These are phyloP conservation scores for Moelleriella libera DNA, from an alignment of 2,329 filamentous ascomycete species.

Conservation along the genomic window DNA sequence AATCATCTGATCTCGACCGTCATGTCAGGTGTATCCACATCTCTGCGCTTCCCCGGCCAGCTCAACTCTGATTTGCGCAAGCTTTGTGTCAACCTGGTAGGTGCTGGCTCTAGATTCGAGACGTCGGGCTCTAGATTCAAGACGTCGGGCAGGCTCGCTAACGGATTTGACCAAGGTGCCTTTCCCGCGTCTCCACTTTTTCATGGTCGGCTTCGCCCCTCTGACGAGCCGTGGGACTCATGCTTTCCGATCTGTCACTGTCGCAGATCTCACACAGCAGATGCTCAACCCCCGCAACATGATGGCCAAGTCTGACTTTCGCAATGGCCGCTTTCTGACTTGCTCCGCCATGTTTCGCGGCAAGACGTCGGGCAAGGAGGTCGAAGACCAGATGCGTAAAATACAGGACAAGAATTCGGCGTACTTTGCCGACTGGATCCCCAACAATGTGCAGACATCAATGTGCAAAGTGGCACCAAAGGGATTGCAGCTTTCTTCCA, in stretches of 20 bases:
- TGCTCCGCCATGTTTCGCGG: slow-evolving; percentile 99
- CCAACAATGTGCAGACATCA: slow-evolving; percentile 99
- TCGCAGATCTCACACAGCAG: slow-evolving; percentile 97
- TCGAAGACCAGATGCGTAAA: slow-evolving; percentile 99
- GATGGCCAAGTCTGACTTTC: slow-evolving; percentile 99
- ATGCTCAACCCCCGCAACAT: slow-evolving; percentile 99
- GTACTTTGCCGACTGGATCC: slow-evolving; percentile 99
- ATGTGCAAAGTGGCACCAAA: slow-evolving; percentile 97
- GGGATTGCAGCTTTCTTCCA: slow-evolving; percentile 96
- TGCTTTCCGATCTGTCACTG: slow-evolving; percentile 93
- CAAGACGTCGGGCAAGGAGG: slow-evolving; percentile 99
- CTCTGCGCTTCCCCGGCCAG: slow-evolving; percentile 97
- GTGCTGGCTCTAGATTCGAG: background rate
- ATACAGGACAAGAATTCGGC: slow-evolving; percentile 99
- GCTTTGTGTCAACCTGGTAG: slow-evolving; percentile 84
- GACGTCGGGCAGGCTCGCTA: background rate
- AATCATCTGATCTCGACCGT: slow-evolving; percentile 99
- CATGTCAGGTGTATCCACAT: slow-evolving; percentile 98
- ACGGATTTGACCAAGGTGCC: slow-evolving; percentile 44
- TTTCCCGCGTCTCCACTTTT: slow-evolving; percentile 99
- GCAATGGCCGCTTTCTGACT: slow-evolving; percentile 97
- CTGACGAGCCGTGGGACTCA: slow-evolving; percentile 73
- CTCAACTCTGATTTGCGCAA: slow-evolving; percentile 99
- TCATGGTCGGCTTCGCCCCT: slow-evolving; percentile 99
- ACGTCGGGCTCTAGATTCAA: background rate